Base-by-base conservation (phyloP, 2,329 filamentous ascomycete genomes). In the Hypoxylon sp. region DNA sequence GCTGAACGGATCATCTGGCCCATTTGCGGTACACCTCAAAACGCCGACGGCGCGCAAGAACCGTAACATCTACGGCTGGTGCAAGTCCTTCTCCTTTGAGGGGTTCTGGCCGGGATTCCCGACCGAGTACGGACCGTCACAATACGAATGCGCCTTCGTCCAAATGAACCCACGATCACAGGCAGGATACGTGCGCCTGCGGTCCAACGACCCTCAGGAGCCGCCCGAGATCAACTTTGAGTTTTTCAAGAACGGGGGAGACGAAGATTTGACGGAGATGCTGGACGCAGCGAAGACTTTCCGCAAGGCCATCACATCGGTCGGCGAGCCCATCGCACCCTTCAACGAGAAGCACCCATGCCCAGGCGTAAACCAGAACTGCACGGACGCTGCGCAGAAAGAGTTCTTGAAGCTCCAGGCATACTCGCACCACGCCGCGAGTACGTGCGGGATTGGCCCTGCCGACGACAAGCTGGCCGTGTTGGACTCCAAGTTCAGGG, bases 151-250 rank as follows among this genome's bases (percentile, higher is more conserved):
- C 42, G 72, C 72, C 35, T 73, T 77, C 60, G 74, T 76, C 24
- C 75, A 77, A 60, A 75, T 75, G 48, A 78, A 78, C 43, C 75
- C 74, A 23, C 73, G 75, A 6, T 90, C 90, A 37, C 78, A 80
- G 47, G 79, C 79, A 7, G 88, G 88, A n/a, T 69, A 85, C 0
- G 86, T 91, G 11, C 82, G 75, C 2, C 78, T 91, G 1, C 78
- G 76, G 15, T 88, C 85, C 0, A 75, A 79, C 0, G 81, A 90
- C 66, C 87, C 88, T 0, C 81, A 81, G 1, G 87, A 89, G 42
- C 81, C 82, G 23, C 88, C 88, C 0, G 73, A 82, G 33, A 88
- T 88, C 67, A 79, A 82, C 68, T 85, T 87, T 73, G 83, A 83
- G 61, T 84, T 81, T 68, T 87, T 79, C 75, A 76, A 75, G 8